A percentile compares a stretch with the other conserved stretches of the same genome.
Conservation (phyloP, 768 basidiomycete genomes). For the Psilocybe subaeruginosa region DNA sequence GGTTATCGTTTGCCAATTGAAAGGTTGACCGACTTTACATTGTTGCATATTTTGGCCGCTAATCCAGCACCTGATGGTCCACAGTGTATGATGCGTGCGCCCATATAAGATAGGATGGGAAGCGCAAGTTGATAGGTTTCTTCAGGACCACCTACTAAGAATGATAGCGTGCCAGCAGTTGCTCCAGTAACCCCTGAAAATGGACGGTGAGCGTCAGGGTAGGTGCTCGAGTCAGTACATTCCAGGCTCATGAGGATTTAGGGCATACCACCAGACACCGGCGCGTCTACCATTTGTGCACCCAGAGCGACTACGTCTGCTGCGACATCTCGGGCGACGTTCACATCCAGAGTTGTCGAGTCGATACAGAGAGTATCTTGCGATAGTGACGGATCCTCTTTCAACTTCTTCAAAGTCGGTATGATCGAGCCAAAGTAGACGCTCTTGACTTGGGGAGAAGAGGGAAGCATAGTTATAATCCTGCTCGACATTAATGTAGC, state of each 20-base stretch:
- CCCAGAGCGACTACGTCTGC: slow-evolving; percentile 51
- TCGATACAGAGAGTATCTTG: slow-evolving; percentile 74
- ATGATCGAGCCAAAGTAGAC: slow-evolving; percentile 79
- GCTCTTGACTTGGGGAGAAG: slow-evolving; percentile 81
- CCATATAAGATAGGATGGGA: slow-evolving; percentile 74
- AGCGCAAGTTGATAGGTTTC: slow-evolving; percentile 57
- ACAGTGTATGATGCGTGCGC: slow-evolving; percentile 80
- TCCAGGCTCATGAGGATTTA: background rate
- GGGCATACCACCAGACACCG: slow-evolving; percentile 85
- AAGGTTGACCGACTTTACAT: slow-evolving; percentile 48
- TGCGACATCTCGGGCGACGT: slow-evolving; percentile 70
- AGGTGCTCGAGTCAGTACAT: background rate
- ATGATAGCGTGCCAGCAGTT: slow-evolving; percentile 84
- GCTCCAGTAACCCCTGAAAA: slow-evolving; percentile 80
- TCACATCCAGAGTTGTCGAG: slow-evolving; percentile 88
- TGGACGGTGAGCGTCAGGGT: background rate
- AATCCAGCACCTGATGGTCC: slow-evolving; percentile 82
- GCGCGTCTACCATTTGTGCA: slow-evolving; percentile 87
- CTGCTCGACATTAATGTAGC: slow-evolving; percentile 65
- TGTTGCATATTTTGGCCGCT: slow-evolving; percentile 92
- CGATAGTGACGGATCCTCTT: slow-evolving; percentile 28
- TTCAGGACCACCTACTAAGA: slow-evolving; percentile 85
- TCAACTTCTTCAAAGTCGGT: slow-evolving; percentile 58
- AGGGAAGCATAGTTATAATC: slow-evolving; percentile 91
- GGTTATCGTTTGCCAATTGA: slow-evolving; percentile 5